Base-by-base conservation (phyloP, 106 monocot genomes). In the Platanthera zijinensis region DNA sequence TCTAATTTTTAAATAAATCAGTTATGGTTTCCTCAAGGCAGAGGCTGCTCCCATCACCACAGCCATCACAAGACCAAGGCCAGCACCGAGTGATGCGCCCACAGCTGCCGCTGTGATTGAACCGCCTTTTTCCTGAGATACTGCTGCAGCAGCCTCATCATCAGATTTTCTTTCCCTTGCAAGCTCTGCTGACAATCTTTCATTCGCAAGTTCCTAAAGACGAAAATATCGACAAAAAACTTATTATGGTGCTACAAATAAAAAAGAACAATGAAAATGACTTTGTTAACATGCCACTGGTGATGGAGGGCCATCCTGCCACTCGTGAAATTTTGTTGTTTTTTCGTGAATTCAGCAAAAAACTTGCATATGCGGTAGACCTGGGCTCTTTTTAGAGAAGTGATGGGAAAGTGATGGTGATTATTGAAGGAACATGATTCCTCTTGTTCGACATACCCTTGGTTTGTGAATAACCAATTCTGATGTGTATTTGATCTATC, bases 11-110 rank as follows among this genome's bases (percentile, higher is more conserved):
- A 53, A 53, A 53, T 11, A 61, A 15, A 39, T 39, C 39, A 39
- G 51, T 1, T 51, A 99, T 45, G 94, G 97, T 81, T 99, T 99
- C 64, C 97, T 85, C 77, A 94, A 82, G 10, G 94, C 94, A 48
- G 94, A 99, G 70, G 89, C 94, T 21, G 94, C 97, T 12, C 94
- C 97, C 97, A 99, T 90, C 10, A 94, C 94, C 62, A 99, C 68
- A 12, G 97, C 97, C 82, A 99, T 63, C 21, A 92, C 88, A 53
- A 99, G 39, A 22, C 97, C 97, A 48, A 99, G 85, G 5, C 97
- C 94, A 49, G 91, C 92, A 57, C 94, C 97, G 9, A 99, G 81
- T 22, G 97, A 86, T 66, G 92, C 94, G 69, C 94, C 92, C 13
- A 94, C 86, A 10, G 84, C 94, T 49, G 97, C 94, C 47, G 94